Base-by-base conservation (phyloP, 1,139 yeast species). In the Suhomyces bolitotheri region DNA sequence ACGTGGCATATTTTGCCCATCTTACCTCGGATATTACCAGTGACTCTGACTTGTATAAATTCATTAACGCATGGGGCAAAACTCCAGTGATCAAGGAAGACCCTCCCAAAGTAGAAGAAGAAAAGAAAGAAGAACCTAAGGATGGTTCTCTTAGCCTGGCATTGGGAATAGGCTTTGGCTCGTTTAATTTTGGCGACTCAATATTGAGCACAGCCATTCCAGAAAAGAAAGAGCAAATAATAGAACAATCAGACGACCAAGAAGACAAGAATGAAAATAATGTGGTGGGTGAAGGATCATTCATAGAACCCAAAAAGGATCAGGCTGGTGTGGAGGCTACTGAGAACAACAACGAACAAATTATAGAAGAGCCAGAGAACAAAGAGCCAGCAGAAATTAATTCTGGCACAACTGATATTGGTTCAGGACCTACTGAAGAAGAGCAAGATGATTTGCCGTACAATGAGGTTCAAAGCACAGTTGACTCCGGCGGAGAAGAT, bases 41-140 rank as follows among this genome's bases (percentile, higher is more conserved):
- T 14, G 50, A 50, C 19, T 31, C 34, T 1, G 43, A 43, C 4
- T 34, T 55, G n/a, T 20, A 39, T 14, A 27, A 31, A 0, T 11
- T 49, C 3, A 25, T 58, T 5, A 30, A 43, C 9, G 27, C 33
- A 5, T 58, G 60, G 57, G 63, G 63, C 2, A 54, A 53, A 30
- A 35, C 16, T 19, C 39, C 42, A 7, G 37, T 35, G 21, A 27
- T 29, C 4, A 29, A 34, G 14, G 41, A 33, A 14, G 21, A 7
- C 11, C 22, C 13, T 16, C 9, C 14, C 9, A 5, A 9, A 16
- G 31, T 22, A 17, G 25, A 20, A 5, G 29, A 19, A 8, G 31
- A 13, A 22, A 25, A 3, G 11, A 16, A 26, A 25, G 30, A 32
- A 28, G 22, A 23, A 10, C n/a, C 31, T 15, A 16, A 27, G 7